Conservation (phyloP, 768 basidiomycete genomes). For the Pisolithus orientalis region DNA sequence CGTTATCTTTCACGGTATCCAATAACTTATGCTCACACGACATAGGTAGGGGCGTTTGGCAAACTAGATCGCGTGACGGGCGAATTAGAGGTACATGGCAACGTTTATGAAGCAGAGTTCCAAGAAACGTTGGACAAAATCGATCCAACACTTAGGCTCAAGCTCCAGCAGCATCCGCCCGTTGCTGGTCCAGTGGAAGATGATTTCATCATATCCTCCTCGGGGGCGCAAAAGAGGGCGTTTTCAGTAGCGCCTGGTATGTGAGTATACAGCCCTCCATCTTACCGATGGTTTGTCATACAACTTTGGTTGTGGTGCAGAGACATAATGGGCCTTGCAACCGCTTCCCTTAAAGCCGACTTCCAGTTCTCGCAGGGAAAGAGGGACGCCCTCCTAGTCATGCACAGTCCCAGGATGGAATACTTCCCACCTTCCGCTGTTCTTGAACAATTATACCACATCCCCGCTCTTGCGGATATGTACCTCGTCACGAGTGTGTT, state of each 20-base stretch:
- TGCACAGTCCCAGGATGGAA: constrained; percentile 21
- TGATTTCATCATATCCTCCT: constrained; percentile 17
- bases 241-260: constrained; percentile 8
- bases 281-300: too few relatives aligned
- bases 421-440: constrained; percentile 17
- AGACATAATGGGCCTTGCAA: constrained; percentile 19
- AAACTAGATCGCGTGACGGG: constrained; percentile 24
- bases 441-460: constrained; percentile 18
- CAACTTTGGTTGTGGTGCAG: too few relatives aligned
- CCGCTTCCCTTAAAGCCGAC: constrained; percentile 26
- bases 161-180: constrained; percentile 11
- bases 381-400: constrained; percentile 31
- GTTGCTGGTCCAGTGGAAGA: constrained; percentile 13
- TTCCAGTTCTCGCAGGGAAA: constrained; percentile 29
- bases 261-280: constrained; percentile 12
- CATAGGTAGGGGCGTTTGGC: constrained; percentile 32
- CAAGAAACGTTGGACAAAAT: constrained; percentile 12
- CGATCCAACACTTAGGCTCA: background rate
- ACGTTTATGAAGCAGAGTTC: constrained; percentile 23
- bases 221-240: constrained; percentile 12
- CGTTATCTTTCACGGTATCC: background rate
- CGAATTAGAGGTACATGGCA: constrained; percentile 24
- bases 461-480: constrained; percentile 23
- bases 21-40: too few relatives aligned
- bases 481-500: constrained; percentile 28